Conservation (phyloP, 257 asterid species). For the Penstemon barbatus region DNA sequence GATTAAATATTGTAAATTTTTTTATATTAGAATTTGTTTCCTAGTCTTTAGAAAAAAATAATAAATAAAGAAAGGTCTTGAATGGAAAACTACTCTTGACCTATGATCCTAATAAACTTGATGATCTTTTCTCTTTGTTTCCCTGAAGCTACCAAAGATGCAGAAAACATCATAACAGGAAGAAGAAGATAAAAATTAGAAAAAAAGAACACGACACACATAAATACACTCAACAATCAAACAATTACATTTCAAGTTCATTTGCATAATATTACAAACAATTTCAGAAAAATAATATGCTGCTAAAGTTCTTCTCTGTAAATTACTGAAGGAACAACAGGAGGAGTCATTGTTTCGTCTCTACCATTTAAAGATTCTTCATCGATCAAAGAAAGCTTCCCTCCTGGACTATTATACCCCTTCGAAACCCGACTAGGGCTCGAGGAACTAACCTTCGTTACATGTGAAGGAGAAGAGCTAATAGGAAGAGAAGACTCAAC, state of each 20-base stretch:
- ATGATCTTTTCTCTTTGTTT: too few species aligned
- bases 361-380: slow-evolving; percentile 38
- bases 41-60: too few species aligned
- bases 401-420: slow-evolving; percentile 42
- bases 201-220: not conserved
- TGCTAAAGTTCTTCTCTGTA: slow-evolving; percentile 42
- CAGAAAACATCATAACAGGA: too few species aligned
- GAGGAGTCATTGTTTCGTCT: slow-evolving; percentile 53
- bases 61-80: too few species aligned
- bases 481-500: slow-evolving; percentile 29
- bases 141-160: too few species aligned
- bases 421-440: slow-evolving; percentile 46
- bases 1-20: too few species aligned
- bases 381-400: slow-evolving; percentile 38
- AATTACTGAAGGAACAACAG: slow-evolving; percentile 39
- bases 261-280: not conserved
- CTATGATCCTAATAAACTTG: too few species aligned
- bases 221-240: slow-evolving; percentile 19
- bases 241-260: slow-evolving; percentile 12
- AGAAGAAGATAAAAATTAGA: too few species aligned
- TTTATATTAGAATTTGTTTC: too few species aligned
- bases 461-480: slow-evolving; percentile 32
- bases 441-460: slow-evolving; percentile 32
- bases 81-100: too few species aligned
- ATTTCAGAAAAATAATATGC: slow-evolving; percentile 23